Conservation (phyloP, 768 basidiomycete species). For the Hericium alpestre region DNA sequence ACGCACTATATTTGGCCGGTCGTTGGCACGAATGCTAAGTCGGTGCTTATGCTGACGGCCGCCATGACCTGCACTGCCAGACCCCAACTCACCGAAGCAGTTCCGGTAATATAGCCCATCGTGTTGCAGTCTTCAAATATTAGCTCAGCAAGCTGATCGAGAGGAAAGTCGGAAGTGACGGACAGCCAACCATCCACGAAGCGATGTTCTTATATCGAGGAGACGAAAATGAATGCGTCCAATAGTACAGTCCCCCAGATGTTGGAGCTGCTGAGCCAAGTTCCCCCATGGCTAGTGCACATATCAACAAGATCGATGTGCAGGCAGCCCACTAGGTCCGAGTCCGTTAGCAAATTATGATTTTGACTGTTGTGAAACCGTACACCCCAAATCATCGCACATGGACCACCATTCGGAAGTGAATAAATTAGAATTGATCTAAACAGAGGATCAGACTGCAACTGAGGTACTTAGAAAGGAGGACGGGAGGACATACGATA, state of each 20-base stretch:
- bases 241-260: conserved; percentile 27
- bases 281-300: conserved; percentile 26
- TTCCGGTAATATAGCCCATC: conserved; percentile 24
- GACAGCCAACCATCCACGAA: conserved; percentile 31
- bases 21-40: conserved; percentile 17
- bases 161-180: conserved; percentile 3
- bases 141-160: not conserved
- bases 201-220: conserved; percentile 24
- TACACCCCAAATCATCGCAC: conserved; percentile 24
- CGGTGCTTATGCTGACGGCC: conserved; percentile 24
- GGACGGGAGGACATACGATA: conserved; percentile 6
- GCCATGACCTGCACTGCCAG: conserved; percentile 30
- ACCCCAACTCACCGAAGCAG: conserved; percentile 28
- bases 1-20: conserved; percentile 11
- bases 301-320: conserved; percentile 21
- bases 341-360: not conserved
- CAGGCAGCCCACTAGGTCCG: conserved; percentile 23
- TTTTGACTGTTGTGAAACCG: not conserved
- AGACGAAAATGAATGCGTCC: conserved; percentile 23
- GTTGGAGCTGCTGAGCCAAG: conserved; percentile 26
- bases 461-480: too few relatives aligned
- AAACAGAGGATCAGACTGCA: not conserved
- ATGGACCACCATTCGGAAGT: conserved; percentile 23
- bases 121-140: conserved; percentile 22
- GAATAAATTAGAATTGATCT: conserved; percentile 18